These are phyloP conservation scores for Aspergillus sp. DNA, from an alignment of 2,329 filamentous ascomycete species.

Conservation along the genomic window DNA sequence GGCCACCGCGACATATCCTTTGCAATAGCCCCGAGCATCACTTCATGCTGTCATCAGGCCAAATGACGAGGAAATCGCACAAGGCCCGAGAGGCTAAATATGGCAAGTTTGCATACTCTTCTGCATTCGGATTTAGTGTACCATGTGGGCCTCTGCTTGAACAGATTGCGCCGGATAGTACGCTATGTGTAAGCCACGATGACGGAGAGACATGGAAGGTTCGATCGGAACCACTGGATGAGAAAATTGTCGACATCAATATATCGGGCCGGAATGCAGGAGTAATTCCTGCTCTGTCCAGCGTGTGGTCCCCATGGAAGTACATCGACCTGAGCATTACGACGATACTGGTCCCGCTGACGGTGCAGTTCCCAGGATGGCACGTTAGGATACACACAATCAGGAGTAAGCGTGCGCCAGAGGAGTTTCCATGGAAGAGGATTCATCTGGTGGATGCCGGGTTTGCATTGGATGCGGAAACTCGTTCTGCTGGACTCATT, in stretches of 20 bases:
- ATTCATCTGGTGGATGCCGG: conserved; percentile 6
- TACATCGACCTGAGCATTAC: conserved; percentile 12
- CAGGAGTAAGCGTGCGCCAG: not conserved
- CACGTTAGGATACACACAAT: conserved; percentile 19
- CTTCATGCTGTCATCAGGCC: conserved; percentile 44
- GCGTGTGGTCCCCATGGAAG: conserved; percentile 20
- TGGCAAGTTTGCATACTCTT: conserved; percentile 52
- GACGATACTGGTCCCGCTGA: conserved; percentile 15
- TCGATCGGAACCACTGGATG: conserved; percentile 32
- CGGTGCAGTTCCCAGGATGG: conserved; percentile 18
- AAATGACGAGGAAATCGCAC: conserved; percentile 40
- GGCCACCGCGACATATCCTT: conserved; percentile 46
- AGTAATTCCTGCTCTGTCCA: not conserved
- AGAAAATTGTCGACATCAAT: not conserved
- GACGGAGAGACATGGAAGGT: conserved; percentile 41
- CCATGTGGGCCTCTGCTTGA: conserved; percentile 39
- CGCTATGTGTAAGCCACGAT: conserved; percentile 39
- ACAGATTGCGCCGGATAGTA: conserved; percentile 44
- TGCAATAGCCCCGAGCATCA: conserved; percentile 44
- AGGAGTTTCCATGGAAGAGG: not conserved
- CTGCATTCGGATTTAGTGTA: conserved; percentile 48
- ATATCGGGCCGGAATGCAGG: not conserved
- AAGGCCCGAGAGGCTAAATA: conserved; percentile 49
- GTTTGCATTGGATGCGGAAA: conserved; percentile 5
- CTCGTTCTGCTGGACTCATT: not conserved